These are phyloP conservation scores for Aotearoamyces nothofagi DNA, from an alignment of 2,329 filamentous ascomycete genomes.

Conservation along the genomic window DNA sequence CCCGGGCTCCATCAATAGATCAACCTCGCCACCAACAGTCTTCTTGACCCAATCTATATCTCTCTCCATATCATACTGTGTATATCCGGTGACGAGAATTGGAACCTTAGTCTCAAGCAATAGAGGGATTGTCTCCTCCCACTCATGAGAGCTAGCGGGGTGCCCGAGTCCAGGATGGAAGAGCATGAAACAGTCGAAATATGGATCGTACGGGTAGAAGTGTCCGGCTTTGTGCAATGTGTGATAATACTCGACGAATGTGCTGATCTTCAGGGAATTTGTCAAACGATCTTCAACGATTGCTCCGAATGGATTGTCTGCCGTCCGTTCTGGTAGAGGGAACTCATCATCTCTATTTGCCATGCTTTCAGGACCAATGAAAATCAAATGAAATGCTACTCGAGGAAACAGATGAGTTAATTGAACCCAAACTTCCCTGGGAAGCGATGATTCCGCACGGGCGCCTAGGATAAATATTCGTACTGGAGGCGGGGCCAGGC, in stretches of 20 bases:
- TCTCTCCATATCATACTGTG: slow-evolving; percentile 83
- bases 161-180: slow-evolving; percentile 96
- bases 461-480: slow-evolving; percentile 88
- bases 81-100: slow-evolving; percentile 90
- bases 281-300: slow-evolving; percentile 84
- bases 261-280: slow-evolving; percentile 87
- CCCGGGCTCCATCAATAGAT: slow-evolving; percentile 78
- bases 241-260: slow-evolving; percentile 96
- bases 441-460: slow-evolving; percentile 91
- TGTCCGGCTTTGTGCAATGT: slow-evolving; percentile 82
- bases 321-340: slow-evolving; percentile 72
- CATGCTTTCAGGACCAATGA: slow-evolving; percentile 95
- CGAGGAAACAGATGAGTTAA: slow-evolving; percentile 90
- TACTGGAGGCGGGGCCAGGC: slow-evolving; percentile 73
- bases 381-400: slow-evolving; percentile 77
- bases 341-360: slow-evolving; percentile 85
- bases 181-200: slow-evolving; percentile 93
- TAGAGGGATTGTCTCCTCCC: slow-evolving; percentile 78
- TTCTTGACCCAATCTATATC: slow-evolving; percentile 84
- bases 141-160: slow-evolving; percentile 84
- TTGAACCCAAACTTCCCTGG: slow-evolving; percentile 87
- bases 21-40: slow-evolving; percentile 78
- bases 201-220: slow-evolving; percentile 91
- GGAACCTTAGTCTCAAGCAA: slow-evolving; percentile 92
- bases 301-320: slow-evolving; percentile 83